Evolutionary conservation across 1,139 yeast genomes (phyloP), one percentile per base, ranked within the genome.

Genomic region (Blastobotrys capitulatus): DNA sequence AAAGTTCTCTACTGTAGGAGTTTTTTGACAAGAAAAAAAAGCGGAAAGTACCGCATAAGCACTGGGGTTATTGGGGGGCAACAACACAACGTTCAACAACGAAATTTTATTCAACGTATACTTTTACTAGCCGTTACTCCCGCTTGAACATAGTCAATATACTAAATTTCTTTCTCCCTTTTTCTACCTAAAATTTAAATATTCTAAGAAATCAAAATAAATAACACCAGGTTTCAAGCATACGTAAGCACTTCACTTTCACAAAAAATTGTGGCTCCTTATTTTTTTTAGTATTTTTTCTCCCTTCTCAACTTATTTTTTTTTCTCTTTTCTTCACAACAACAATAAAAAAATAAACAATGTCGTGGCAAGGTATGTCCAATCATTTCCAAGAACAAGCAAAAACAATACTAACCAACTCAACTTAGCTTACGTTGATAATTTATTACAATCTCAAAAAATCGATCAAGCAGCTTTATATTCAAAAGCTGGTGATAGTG

Each of bases 401-500:
- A n/a, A 18, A n/a, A 20, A 22, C 37, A 25, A 26, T n/a, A 34
- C 51, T 42, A 44, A 48, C 13, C 43, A 42, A 41, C n/a, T n/a
- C n/a, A 41, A 19, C 38, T 40, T 40, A 83, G 97, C 96, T 54
- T 92, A 92, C 77, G 89, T 97, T 54, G 97, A 92, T 68, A 89
- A 89, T 71, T 80, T 92, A 60, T 74, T 85, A 60, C 85, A 83
- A 50, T 83, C 96, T 51, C 88, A 88, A 57, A 87, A 86, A 69
- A 76, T 92, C 60, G 97, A 90, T 73, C 82, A 82, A 69, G 96
- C 97, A 35, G 94, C 95, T 46, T 81, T 92, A 61, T 89, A 86
- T 72, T 90, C 97, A 15, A 82, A 86, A 59, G 96, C 95, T 12
- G 98, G 98, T 42, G 96, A 90, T 68, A 79, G 96, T 34, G 79